Base-by-base conservation (phyloP, 163 green algal species). In the Chlamydomonas reinhardtii region DNA sequence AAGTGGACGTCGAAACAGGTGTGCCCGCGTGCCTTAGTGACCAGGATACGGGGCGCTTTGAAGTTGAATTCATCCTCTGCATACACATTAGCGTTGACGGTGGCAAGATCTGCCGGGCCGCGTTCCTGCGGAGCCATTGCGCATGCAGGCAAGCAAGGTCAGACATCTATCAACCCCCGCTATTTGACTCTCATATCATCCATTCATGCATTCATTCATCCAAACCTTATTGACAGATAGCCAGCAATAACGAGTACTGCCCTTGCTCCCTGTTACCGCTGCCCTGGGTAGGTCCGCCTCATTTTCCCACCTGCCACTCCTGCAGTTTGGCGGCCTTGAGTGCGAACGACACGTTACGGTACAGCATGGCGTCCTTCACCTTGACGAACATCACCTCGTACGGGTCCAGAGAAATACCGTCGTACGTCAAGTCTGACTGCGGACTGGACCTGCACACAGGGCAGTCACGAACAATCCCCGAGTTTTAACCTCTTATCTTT, bases 341-440 rank as follows among this genome's bases (percentile, higher is more conserved):
- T 3, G 74, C 39, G 27, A 65, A 83, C 0, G 35, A 71, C 9
- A 85, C 31, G 29, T 74, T 81, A 31, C 82, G 81, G 35, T 76
- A 17, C 31, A 92, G 76, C 43, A 85, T 39, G 35, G 76, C 82
- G 54, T 65, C 69, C 84, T 93, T 94, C 80, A 94, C 90, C 90
- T 94, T 94, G 39, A 94, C 86, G 77, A 94, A 94, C 88, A 94
- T 89, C 5, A 93, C 90, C 76, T 94, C 91, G 62, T 92, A 72
- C 8, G 91, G 91, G 68, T 93, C 86, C 43, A 94, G 52, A 0
- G 79, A 80, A 31, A 90, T 81, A 48, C 88, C 88, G 74, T 94
- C 91, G 59, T 83, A 88, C 1, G 62, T 87, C 32, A 83, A 74
- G 31, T 91, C 87, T 12, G 48, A 71, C n/a, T 86, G 65, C 0